Conservation (phyloP, 345 rosid species). For the Psidium guajava region DNA sequence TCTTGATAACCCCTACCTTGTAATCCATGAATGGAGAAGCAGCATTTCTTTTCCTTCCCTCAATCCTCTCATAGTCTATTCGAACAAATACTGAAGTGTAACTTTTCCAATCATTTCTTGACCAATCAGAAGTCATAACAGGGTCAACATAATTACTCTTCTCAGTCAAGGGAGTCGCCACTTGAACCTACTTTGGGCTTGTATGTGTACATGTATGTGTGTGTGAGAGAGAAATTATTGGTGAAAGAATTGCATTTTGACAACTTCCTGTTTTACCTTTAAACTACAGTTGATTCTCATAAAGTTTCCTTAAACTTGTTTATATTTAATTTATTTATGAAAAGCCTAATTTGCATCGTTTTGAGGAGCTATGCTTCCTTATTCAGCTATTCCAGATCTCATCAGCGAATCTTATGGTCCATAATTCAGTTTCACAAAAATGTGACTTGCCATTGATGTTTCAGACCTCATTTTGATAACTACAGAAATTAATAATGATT, state of each 20-base stretch:
- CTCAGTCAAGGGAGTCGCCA: too few species aligned
- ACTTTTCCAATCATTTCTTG: not conserved
- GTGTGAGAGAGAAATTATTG: not conserved
- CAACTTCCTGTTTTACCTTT: not conserved
- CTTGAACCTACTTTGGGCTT: too few species aligned
- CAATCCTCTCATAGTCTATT: not conserved
- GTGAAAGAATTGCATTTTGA: not conserved
- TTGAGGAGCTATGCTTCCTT: not conserved
- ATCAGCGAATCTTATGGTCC: not conserved
- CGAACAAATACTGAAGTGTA: not conserved
- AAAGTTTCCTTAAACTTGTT: constrained; percentile 5
- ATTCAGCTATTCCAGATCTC: not conserved
- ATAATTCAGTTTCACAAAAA: not conserved
- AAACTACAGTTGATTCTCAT: not conserved
- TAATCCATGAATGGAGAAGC: not conserved
- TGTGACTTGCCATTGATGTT: not conserved
- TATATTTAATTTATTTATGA: constrained; percentile 1
- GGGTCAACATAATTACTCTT: not conserved
- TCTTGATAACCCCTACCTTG: not conserved
- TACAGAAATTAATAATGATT: not conserved
- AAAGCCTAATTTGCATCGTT: not conserved
- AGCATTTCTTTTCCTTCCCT: not conserved
- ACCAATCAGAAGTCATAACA: not conserved
- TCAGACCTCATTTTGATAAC: not conserved
- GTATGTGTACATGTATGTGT: too few species aligned